These are phyloP conservation scores for Trametes cubensis DNA, from an alignment of 768 basidiomycete genomes.

Conservation along the genomic window DNA sequence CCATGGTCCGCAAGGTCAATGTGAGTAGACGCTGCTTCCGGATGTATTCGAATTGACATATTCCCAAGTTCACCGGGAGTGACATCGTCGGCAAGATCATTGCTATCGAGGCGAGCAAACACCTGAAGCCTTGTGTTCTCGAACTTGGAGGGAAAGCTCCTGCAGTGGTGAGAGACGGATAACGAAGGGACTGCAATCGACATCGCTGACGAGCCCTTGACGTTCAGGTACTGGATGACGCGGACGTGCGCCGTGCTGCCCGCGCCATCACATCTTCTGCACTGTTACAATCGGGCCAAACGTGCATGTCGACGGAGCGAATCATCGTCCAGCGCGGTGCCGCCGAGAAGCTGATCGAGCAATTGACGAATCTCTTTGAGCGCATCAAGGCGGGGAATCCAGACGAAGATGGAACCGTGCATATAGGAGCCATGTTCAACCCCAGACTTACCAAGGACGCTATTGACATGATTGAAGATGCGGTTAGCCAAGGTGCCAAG, in stretches of 20 bases:
- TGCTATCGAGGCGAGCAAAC: constrained; percentile 55
- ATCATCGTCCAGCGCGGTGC: constrained; percentile 52
- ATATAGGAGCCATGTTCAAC: constrained; percentile 47
- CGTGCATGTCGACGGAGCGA: constrained; percentile 63
- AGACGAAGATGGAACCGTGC: constrained; percentile 30
- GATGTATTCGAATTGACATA: neutral
- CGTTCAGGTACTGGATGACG: constrained; percentile 51
- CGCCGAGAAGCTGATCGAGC: constrained; percentile 39
- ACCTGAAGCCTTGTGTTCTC: constrained; percentile 56
- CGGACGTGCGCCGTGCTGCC: constrained; percentile 55
- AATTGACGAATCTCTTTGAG: constrained; percentile 38
- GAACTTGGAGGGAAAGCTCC: constrained; percentile 62
- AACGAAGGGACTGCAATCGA: too few species aligned
- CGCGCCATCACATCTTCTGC: constrained; percentile 49
- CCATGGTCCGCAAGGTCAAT: constrained; percentile 54
- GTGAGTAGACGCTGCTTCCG: constrained; percentile 33
- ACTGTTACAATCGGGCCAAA: constrained; percentile 53
- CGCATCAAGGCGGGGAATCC: constrained; percentile 45
- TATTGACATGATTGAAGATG: constrained; percentile 47
- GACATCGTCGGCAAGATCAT: constrained; percentile 55
- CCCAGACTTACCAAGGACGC: constrained; percentile 49
- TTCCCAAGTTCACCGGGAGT: constrained; percentile 55
- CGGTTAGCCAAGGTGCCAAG: constrained; percentile 46
- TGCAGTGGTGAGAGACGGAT: constrained; percentile 42
- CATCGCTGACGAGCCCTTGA: too few species aligned